Percentiles rank a stretch among this genome's conserved stretches.
Evolutionary conservation across 495 filamentous ascomycete genomes (phyloP).

Genomic region (Talaromyces wortmannii): DNA sequence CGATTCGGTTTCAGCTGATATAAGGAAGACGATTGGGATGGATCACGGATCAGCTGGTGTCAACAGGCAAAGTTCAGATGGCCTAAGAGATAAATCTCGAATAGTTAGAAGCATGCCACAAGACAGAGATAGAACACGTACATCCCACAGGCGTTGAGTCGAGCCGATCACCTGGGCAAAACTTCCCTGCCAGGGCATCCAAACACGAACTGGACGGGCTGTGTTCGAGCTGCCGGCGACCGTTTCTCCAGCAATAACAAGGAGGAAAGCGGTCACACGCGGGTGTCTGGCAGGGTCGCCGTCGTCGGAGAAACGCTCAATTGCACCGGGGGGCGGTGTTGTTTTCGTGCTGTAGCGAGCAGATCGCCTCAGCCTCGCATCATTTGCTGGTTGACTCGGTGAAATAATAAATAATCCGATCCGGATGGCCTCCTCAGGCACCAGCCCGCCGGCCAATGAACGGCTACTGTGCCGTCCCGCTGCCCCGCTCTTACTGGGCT

Average conservation of each 20-base stretch:
- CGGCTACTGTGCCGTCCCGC: not conserved
- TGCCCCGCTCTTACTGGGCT: not conserved
- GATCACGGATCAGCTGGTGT: not conserved
- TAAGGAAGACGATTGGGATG: not conserved
- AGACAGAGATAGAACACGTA: not conserved
- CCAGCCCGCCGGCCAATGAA: not conserved
- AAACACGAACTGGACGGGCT: not conserved
- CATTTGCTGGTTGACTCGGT: not conserved
- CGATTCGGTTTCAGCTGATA: not conserved
- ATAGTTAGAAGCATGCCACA: not conserved
- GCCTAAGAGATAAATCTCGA: not conserved
- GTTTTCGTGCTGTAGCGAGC: not conserved
- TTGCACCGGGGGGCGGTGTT: not conserved
- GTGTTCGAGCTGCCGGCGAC: not conserved
- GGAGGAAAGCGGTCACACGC: not conserved
- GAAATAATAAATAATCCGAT: not conserved
- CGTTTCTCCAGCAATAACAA: not conserved
- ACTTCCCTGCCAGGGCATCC: constrained; percentile 6
- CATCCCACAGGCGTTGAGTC: not conserved
- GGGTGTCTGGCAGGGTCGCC: constrained; percentile 1
- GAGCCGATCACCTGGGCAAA: not conserved
- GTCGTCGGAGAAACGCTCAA: constrained; percentile 1
- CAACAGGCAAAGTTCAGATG: not conserved
- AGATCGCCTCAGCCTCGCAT: not conserved
- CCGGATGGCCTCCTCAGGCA: not conserved